A percentile compares a stretch with the other conserved stretches of the same genome.
Evolutionary conservation across 202 grass and related monocot genomes (phyloP).

Genomic region (Panicum hallii): DNA sequence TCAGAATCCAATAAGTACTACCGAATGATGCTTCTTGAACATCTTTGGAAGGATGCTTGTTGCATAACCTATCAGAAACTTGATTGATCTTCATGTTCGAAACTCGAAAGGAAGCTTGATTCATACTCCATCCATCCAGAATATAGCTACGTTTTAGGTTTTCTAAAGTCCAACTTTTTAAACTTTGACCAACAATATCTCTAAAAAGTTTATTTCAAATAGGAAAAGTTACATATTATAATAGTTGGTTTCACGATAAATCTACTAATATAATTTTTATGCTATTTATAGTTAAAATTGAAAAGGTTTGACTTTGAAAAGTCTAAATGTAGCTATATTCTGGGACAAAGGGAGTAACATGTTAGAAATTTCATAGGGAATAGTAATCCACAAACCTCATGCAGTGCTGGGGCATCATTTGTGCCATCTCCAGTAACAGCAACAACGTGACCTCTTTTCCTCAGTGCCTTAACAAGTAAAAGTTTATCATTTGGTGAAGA

Average conservation of each 20-base stretch:
- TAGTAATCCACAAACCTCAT: slow-evolving; percentile 66
- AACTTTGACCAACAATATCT: too few relatives aligned
- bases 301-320: too few relatives aligned
- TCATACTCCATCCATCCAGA: background rate
- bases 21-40: slow-evolving; percentile 13
- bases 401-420: slow-evolving; percentile 95
- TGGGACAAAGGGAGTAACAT: background rate
- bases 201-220: too few relatives aligned
- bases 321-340: too few relatives aligned
- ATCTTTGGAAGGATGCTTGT: background rate
- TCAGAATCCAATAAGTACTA: slow-evolving; percentile 43
- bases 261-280: too few relatives aligned
- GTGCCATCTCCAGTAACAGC: slow-evolving; percentile 98
- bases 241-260: too few relatives aligned
- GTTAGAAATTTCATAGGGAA: background rate
- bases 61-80: background rate
- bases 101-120: slow-evolving; percentile 32
- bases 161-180: too few relatives aligned
- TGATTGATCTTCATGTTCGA: background rate
- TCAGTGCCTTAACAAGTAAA: slow-evolving; percentile 83
- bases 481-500: slow-evolving; percentile 98
- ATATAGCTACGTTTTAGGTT: too few relatives aligned
- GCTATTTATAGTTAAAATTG: too few relatives aligned
- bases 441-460: slow-evolving; percentile 75
- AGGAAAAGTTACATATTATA: too few relatives aligned